A percentile compares a stretch with the other conserved stretches of the same genome.
Evolutionary conservation across 2,329 filamentous ascomycete species (phyloP).

Genomic region (Sphaceloma murrayae): DNA sequence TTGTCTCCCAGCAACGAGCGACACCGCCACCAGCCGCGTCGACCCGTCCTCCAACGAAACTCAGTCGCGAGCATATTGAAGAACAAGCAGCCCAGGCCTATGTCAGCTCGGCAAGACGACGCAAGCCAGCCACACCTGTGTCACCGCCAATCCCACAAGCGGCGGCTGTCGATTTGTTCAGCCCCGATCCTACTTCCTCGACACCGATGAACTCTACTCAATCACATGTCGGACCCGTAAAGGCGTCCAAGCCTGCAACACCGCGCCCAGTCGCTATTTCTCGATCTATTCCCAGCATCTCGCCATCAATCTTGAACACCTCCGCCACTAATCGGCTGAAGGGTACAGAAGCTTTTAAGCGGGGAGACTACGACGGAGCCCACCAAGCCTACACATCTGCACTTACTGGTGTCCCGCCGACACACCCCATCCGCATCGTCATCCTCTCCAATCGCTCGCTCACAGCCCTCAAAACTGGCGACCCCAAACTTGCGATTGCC

Average conservation of each 20-base stretch:
- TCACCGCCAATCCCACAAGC: slow-evolving; percentile 22
- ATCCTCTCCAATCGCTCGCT: slow-evolving; percentile 84
- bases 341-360: slow-evolving; percentile 84
- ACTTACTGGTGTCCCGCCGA: slow-evolving; percentile 60
- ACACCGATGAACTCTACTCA: slow-evolving; percentile 28
- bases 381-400: slow-evolving; percentile 75
- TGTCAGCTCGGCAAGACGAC: slow-evolving; percentile 74
- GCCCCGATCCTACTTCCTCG: slow-evolving; percentile 22
- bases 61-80: slow-evolving; percentile 65
- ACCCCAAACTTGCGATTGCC: slow-evolving; percentile 74
- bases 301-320: slow-evolving; percentile 58
- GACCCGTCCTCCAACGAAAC: slow-evolving; percentile 45
- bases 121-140: slow-evolving; percentile 48
- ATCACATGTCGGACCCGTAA: too few relatives aligned
- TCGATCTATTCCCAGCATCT: slow-evolving; percentile 57
- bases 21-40: slow-evolving; percentile 33
- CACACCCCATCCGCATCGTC: slow-evolving; percentile 78
- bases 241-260: too few relatives aligned
- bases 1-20: slow-evolving; percentile 31
- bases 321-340: slow-evolving; percentile 70
- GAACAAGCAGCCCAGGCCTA: slow-evolving; percentile 77
- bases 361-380: slow-evolving; percentile 81
- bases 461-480: slow-evolving; percentile 82
- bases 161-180: slow-evolving; percentile 30
- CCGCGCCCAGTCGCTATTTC: slow-evolving; percentile 41